These are phyloP conservation scores for Aspergillus aculeatus DNA, from an alignment of 2,329 filamentous ascomycete species.

Conservation along the genomic window DNA sequence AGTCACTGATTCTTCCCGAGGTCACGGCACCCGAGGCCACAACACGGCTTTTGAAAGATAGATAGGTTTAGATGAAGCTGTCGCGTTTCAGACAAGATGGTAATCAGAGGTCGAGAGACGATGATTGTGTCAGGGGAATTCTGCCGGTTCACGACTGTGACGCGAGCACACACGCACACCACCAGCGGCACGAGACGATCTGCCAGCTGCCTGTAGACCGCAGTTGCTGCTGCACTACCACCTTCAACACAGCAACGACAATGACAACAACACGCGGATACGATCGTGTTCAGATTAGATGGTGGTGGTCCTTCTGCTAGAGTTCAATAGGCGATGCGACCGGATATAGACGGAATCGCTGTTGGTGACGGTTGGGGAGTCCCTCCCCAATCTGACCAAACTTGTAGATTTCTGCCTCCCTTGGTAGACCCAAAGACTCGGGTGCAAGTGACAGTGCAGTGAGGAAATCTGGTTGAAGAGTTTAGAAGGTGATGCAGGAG, in stretches of 20 bases:
- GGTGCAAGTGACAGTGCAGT: neutral
- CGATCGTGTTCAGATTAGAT: neutral
- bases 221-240: neutral
- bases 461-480: neutral
- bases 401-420: neutral
- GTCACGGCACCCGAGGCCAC: neutral
- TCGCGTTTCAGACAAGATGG: neutral
- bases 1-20: neutral
- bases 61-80: neutral
- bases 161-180: neutral
- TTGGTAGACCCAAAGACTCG: neutral
- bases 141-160: neutral
- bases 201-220: neutral
- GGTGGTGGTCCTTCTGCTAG: neutral
- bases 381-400: neutral
- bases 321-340: neutral
- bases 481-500: conserved; percentile 1
- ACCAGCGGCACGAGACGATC: neutral
- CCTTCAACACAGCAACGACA: neutral
- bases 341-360: neutral
- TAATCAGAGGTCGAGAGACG: neutral
- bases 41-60: neutral
- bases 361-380: neutral
- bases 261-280: neutral
- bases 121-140: neutral